A percentile compares a stretch with the other conserved stretches of the same genome.
These are phyloP conservation scores for Yamadazyma diddensiae DNA, from an alignment of 1,139 yeast genomes.

Conservation along the genomic window DNA sequence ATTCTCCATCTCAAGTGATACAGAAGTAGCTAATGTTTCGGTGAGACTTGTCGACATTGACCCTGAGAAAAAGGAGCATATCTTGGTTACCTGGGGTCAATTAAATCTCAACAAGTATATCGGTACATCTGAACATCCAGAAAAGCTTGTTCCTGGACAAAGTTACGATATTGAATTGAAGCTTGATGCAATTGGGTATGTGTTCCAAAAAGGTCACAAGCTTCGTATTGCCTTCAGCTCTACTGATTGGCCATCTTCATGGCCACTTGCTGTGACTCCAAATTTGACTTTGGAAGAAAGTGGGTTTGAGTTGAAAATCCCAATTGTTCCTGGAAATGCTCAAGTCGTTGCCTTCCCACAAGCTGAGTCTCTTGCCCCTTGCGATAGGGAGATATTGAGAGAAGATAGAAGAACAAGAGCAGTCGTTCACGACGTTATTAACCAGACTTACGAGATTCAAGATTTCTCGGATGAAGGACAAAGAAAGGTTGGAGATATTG, in stretches of 20 bases:
- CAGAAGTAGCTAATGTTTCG: constrained; percentile 30
- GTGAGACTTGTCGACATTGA: constrained; percentile 33
- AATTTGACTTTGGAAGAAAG: constrained; percentile 19
- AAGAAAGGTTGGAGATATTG: constrained; percentile 24
- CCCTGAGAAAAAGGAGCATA: constrained; percentile 26
- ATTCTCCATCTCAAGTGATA: constrained; percentile 27
- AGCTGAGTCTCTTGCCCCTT: constrained; percentile 13
- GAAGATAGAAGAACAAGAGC: constrained; percentile 21
- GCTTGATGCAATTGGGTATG: constrained; percentile 35
- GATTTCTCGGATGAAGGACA: constrained; percentile 29
- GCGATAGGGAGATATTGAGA: constrained; percentile 22
- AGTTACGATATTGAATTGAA: constrained; percentile 28
- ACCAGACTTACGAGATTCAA: constrained; percentile 21
- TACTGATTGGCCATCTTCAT: constrained; percentile 42
- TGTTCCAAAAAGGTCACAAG: constrained; percentile 28
- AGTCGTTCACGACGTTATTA: constrained; percentile 22
- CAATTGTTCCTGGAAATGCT: constrained; percentile 1
- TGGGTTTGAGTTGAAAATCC: constrained; percentile 4
- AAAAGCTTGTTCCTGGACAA: too few relatives aligned
- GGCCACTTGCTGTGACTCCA: constrained; percentile 37
- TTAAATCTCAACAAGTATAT: constrained; percentile 33
- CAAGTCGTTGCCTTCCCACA: constrained; percentile 16
- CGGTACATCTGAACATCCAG: constrained; percentile 36
- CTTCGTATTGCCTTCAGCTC: constrained; percentile 35
- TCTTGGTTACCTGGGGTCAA: constrained; percentile 42